A percentile compares a stretch with the other conserved stretches of the same genome.
Evolutionary conservation across 345 rosid genomes (phyloP).

Genomic region (Acer campestre): DNA sequence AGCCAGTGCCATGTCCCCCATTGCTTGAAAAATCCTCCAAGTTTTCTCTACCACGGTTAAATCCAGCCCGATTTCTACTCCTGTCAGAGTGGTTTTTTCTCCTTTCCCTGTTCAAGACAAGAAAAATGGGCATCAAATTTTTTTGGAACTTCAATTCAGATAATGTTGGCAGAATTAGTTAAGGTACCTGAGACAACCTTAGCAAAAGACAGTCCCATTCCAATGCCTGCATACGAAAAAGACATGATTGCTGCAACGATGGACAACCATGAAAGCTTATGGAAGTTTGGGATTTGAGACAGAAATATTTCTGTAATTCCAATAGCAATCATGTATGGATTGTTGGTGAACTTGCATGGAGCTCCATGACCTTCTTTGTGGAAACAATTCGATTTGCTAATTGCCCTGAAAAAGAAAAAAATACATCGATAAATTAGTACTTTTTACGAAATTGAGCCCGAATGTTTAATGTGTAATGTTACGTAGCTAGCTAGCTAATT

Average conservation of each 20-base stretch:
- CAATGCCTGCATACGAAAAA: constrained; percentile 47
- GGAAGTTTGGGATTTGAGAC: constrained; percentile 54
- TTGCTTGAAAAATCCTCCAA: constrained; percentile 28
- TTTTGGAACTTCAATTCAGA: background rate
- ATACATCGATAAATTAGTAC: background rate
- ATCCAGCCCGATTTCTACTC: constrained; percentile 28
- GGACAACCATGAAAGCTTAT: constrained; percentile 60
- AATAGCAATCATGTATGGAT: constrained; percentile 60
- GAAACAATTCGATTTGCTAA: constrained; percentile 62
- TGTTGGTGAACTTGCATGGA: constrained; percentile 51
- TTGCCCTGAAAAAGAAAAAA: constrained; percentile 31
- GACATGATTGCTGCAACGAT: constrained; percentile 55
- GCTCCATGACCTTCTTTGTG: constrained; percentile 45
- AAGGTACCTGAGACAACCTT: constrained; percentile 37
- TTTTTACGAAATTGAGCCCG: background rate
- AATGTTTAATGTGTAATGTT: background rate
- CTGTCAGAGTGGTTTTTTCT: constrained; percentile 16
- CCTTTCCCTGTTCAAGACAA: constrained; percentile 18
- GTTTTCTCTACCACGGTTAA: constrained; percentile 17
- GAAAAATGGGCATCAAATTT: background rate
- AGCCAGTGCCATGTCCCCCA: constrained; percentile 32
- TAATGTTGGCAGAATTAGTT: too few species aligned
- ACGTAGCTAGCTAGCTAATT: background rate
- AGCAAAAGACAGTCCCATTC: constrained; percentile 50
- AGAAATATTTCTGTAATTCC: constrained; percentile 45